Percentiles rank a stretch among this genome's conserved stretches.
phyloP scores from a whole-genome alignment of 2,329 filamentous ascomycete species.

The Aspergillus melleus region DNA sequence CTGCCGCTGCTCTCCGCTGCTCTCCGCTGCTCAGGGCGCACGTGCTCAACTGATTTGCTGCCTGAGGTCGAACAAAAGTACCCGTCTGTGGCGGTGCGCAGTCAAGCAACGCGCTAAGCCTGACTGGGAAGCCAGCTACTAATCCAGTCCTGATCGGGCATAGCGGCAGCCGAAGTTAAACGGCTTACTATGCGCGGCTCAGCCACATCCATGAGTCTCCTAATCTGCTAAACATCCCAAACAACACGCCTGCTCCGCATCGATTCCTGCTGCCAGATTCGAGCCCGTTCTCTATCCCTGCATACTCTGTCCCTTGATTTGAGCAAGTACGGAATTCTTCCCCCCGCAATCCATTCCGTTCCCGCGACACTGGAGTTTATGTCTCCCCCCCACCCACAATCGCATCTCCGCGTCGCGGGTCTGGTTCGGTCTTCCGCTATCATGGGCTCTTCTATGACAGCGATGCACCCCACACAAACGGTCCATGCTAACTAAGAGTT shows the following conservation, averaged over 20 bases:
- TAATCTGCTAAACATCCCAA: conserved; percentile 4
- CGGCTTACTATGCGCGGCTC: conserved; percentile 13
- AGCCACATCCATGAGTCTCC: conserved; percentile 20
- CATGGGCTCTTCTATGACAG: background rate
- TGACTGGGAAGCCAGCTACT: background rate
- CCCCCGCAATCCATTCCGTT: background rate
- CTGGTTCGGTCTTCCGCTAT: conserved; percentile 3
- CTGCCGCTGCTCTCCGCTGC: conserved; percentile 8
- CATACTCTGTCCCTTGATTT: background rate
- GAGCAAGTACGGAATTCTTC: background rate
- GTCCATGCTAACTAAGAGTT: conserved; percentile 12
- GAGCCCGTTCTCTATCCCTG: background rate
- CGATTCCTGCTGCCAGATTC: background rate
- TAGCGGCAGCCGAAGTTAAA: conserved; percentile 7
- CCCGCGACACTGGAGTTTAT: background rate
- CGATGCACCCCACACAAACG: conserved; percentile 2
- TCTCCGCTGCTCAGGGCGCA: conserved; percentile 9
- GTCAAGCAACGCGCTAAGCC: conserved; percentile 1
- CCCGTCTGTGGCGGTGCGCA: conserved; percentile 10
- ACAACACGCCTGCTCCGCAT: conserved; percentile 6
- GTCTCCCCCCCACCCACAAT: conserved; percentile 14
- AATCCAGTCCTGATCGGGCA: conserved; percentile 4
- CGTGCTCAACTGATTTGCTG: conserved; percentile 9
- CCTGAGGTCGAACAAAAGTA: conserved; percentile 1
- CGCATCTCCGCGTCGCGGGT: background rate